Percentiles rank a stretch among this genome's conserved stretches.
Evolutionary conservation across 75 land plant species (phyloP).

Genomic region (Pinus tabuliformis): DNA sequence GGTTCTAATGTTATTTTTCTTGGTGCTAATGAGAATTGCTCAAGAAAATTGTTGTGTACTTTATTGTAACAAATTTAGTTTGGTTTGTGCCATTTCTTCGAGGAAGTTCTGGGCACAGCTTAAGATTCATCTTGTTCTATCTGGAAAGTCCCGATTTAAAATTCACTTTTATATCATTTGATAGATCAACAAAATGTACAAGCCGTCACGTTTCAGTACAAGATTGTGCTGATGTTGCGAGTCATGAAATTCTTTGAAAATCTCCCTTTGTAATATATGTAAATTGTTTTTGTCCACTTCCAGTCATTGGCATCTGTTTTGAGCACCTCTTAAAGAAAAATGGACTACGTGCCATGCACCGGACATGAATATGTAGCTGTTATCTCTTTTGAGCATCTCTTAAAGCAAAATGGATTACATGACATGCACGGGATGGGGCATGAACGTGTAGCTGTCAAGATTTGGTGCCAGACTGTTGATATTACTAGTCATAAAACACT

Average conservation of each 20-base stretch:
- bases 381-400: background rate
- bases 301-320: background rate
- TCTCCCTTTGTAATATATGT: background rate
- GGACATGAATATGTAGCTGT: background rate
- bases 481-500: background rate
- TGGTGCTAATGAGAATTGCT: background rate
- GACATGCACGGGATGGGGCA: background rate
- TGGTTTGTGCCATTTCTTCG: background rate
- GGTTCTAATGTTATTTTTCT: background rate
- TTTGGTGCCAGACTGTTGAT: background rate
- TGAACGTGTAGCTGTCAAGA: background rate
- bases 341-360: background rate
- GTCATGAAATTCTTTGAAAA: background rate
- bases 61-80: background rate
- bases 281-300: background rate
- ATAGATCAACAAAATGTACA: background rate
- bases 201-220: background rate
- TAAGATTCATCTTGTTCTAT: background rate
- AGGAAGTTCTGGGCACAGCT: background rate
- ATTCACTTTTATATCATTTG: background rate
- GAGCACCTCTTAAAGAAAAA: background rate
- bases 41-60: background rate
- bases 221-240: background rate
- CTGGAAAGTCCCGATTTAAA: background rate
- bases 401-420: background rate